Percentiles rank a stretch among this genome's conserved stretches.
Conservation (phyloP, 305 asterid genomes). For the Fraxinus floribunda region DNA sequence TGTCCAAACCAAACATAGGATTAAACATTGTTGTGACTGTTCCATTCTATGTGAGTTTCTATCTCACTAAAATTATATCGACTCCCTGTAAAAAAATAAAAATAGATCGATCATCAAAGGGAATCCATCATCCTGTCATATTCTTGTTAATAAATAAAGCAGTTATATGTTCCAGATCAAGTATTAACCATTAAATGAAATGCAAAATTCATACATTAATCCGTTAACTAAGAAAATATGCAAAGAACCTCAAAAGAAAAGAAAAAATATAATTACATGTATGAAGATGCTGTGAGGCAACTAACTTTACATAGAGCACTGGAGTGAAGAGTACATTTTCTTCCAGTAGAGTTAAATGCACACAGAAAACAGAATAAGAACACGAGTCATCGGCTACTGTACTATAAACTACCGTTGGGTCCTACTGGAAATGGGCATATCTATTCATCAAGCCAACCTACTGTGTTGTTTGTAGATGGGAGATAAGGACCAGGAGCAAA, state of each 20-base stretch:
- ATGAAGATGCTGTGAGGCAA: not conserved
- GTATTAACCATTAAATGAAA: not conserved
- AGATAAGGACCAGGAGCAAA: slow-evolving; percentile 49
- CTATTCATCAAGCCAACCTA: slow-evolving; percentile 67
- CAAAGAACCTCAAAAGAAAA: not conserved
- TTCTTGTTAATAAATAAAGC: not conserved
- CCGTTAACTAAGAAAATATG: not conserved
- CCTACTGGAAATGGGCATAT: not conserved
- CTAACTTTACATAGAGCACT: not conserved
- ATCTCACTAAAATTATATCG: not conserved
- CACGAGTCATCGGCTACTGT: not conserved
- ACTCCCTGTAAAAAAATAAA: not conserved
- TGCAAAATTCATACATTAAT: not conserved
- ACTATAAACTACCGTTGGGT: not conserved
- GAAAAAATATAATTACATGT: not conserved
- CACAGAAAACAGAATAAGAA: not conserved
- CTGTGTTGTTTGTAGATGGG: slow-evolving; percentile 40
- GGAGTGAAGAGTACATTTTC: not conserved
- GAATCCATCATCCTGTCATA: not conserved
- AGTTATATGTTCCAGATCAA: not conserved
- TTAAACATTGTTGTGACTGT: not conserved
- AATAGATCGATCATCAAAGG: not conserved
- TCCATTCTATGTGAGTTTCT: not conserved
- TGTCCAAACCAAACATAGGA: not conserved
- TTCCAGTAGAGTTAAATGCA: not conserved